Evolutionary conservation across 148 eudicot genomes (phyloP).

Genomic region (Fallopia convolvulus): DNA sequence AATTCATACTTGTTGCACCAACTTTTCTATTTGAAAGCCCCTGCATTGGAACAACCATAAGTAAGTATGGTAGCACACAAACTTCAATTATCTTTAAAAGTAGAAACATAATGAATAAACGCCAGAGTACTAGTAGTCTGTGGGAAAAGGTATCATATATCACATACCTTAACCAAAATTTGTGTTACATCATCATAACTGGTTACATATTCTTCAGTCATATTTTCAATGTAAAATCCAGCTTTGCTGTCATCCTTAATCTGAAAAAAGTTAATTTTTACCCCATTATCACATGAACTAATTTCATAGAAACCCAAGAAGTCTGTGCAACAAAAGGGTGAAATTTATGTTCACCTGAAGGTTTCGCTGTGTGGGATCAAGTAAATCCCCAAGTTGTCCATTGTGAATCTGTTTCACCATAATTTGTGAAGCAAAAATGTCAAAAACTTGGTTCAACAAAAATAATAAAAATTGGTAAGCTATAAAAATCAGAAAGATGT

Average conservation of each 20-base stretch:
- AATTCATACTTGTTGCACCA: conserved; percentile 71
- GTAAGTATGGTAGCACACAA: conserved; percentile 5
- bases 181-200: conserved; percentile 84
- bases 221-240: conserved; percentile 78
- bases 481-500: background rate
- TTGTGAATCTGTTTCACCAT: conserved; percentile 45
- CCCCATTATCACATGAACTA: background rate
- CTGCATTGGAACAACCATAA: conserved; percentile 27
- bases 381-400: conserved; percentile 86
- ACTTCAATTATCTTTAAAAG: background rate
- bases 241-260: conserved; percentile 76
- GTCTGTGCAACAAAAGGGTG: background rate
- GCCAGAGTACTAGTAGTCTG: background rate
- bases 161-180: conserved; percentile 64
- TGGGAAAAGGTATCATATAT: background rate
- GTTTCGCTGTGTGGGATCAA: conserved; percentile 74
- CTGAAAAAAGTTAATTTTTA: conserved; percentile 29
- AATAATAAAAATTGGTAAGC: background rate
- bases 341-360: conserved; percentile 45
- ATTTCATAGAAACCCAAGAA: background rate
- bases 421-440: background rate
- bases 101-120: background rate
- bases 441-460: background rate
- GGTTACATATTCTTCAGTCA: conserved; percentile 89
- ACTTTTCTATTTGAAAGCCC: conserved; percentile 87